Percentiles rank a stretch among this genome's conserved stretches.
These are phyloP conservation scores for Lindgomyces ingoldianus DNA, from an alignment of 495 filamentous ascomycete species.

Conservation along the genomic window DNA sequence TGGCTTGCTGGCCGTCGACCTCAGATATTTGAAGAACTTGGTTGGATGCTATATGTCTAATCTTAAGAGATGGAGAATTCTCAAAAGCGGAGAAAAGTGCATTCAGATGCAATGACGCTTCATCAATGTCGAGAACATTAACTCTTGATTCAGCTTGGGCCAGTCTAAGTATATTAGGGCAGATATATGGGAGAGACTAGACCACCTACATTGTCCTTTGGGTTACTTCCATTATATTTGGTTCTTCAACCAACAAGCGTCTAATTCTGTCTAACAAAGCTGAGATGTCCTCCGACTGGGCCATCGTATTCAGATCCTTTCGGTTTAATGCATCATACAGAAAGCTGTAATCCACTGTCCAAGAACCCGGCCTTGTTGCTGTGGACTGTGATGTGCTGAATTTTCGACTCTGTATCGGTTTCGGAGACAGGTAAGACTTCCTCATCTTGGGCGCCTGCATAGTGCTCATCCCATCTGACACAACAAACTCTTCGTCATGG, in stretches of 20 bases:
- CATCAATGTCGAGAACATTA: conserved; percentile 28
- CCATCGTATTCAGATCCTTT: background rate
- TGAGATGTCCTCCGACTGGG: background rate
- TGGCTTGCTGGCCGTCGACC: background rate
- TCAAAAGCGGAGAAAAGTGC: conserved; percentile 1
- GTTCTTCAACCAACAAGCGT: background rate
- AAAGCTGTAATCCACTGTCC: background rate
- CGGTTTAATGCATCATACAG: background rate
- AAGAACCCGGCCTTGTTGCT: background rate
- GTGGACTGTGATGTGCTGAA: background rate
- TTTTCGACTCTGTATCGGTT: background rate
- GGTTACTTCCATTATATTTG: background rate
- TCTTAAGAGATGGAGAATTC: background rate
- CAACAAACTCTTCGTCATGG: conserved; percentile 34
- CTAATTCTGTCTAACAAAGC: background rate
- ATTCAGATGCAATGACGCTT: conserved; percentile 18
- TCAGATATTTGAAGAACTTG: background rate
- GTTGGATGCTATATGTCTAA: conserved; percentile 10
- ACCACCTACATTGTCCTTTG: background rate
- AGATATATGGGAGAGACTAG: background rate
- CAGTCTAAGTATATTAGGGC: background rate
- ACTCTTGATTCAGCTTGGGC: conserved; percentile 5
- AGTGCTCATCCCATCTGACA: conserved; percentile 29
- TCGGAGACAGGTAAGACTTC: background rate
- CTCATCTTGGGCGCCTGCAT: background rate